Evolutionary conservation across 75 land plant genomes (phyloP), one percentile per base, ranked within the genome.

Genomic region (Pinus taeda): DNA sequence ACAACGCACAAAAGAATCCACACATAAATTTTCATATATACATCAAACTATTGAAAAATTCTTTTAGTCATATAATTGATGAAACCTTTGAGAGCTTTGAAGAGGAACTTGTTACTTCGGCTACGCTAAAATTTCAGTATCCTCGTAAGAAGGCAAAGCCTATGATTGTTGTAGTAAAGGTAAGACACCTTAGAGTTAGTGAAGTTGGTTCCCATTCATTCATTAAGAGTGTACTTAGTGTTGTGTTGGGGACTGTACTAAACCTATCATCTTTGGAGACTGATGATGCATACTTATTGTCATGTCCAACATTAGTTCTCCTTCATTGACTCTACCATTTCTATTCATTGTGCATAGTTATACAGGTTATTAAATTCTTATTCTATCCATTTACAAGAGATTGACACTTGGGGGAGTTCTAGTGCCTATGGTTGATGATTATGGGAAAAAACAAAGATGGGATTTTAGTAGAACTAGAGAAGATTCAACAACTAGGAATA

Each of bases 291-390:
- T 81, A 85, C 57, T 60, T 79, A 53, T 73, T 83, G 65, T 77
- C 77, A 49, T 60, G 79, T 56, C 73, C 88, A 21, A 79, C 78
- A 36, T 80, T 85, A 73, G 58, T 71, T 53, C 58, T 74, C 0
- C 82, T 97, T 64, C 86, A 87, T 14, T 91, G 53, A 94, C 90
- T 70, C 85, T 92, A 67, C 95, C 98, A 60, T 97, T 85, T 78
- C 83, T 97, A n/a, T 81, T 26, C 84, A 92, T 39, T 94, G 97
- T 88, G 90, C 88, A 21, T 78, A 93, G 69, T 82, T 96, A 49
- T 86, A 80, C 80, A 92, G 86, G 75, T 75, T 96, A 58, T 65
- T 90, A 24, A 84, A 71, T 20, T 81, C n/a, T n/a, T n/a, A n/a
- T n/a, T n/a, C n/a, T n/a, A n/a, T n/a, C n/a, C n/a, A n/a, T n/a